Conservation (phyloP, 345 rosid genomes). For the Barbarea vulgaris region DNA sequence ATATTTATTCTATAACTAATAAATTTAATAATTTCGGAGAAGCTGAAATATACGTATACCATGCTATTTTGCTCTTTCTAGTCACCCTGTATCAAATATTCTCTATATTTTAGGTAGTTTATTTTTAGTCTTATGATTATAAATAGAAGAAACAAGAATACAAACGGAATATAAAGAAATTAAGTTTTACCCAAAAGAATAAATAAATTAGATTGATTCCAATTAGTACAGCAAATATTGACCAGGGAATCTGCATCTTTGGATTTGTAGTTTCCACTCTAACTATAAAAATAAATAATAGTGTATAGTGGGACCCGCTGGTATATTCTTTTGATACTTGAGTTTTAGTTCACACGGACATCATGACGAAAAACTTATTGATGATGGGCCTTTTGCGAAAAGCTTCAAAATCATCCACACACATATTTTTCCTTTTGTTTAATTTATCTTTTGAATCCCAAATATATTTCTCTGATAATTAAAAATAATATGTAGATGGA, state of each 20-base stretch:
- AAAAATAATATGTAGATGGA: neutral
- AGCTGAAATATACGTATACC: neutral
- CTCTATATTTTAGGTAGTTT: neutral
- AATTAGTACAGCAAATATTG: conserved; percentile 26
- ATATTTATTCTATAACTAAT: neutral
- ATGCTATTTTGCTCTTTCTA: neutral
- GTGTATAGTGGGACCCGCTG: neutral
- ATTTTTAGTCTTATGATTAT: neutral
- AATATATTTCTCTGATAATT: neutral
- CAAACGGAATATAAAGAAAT: neutral
- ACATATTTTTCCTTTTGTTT: neutral
- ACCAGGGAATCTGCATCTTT: conserved; percentile 31
- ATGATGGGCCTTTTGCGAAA: neutral
- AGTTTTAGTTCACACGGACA: conserved; percentile 18
- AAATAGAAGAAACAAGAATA: neutral
- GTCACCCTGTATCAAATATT: neutral
- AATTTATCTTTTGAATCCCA: neutral
- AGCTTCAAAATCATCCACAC: conserved; percentile 9
- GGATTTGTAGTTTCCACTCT: neutral
- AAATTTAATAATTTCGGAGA: neutral
- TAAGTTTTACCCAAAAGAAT: neutral
- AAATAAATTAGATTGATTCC: neutral
- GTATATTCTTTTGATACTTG: conserved; percentile 2
- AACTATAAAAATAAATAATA: neutral
- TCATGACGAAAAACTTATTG: neutral